Percentiles rank a stretch among this genome's conserved stretches.
phyloP scores from a whole-genome alignment of 345 rosid species.

The Citrus australasica region DNA sequence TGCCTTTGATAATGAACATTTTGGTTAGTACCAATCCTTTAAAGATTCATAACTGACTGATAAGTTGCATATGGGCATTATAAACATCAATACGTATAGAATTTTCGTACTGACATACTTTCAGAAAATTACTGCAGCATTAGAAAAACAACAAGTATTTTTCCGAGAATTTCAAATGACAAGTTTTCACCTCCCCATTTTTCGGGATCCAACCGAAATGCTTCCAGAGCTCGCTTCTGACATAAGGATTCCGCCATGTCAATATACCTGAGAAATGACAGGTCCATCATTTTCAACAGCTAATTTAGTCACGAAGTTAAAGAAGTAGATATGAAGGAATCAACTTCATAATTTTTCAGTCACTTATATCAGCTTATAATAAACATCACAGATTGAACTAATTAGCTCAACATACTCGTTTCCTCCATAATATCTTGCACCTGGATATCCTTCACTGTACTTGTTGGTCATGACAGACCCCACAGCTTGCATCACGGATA shows the following conservation, averaged over 20 bases:
- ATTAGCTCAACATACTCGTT: constrained; percentile 62
- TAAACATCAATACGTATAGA: background rate
- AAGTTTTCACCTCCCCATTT: constrained; percentile 90
- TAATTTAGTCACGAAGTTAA: background rate
- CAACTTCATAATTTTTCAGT: background rate
- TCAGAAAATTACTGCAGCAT: background rate
- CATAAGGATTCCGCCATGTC: constrained; percentile 98
- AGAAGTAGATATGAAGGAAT: background rate
- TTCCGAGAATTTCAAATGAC: background rate
- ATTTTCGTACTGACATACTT: background rate
- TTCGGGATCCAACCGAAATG: constrained; percentile 89
- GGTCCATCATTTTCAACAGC: constrained; percentile 11
- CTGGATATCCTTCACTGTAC: constrained; percentile 99
- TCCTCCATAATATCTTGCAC: constrained; percentile 99
- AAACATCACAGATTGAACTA: background rate
- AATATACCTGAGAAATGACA: constrained; percentile 61
- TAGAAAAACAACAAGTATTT: background rate
- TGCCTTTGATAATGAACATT: background rate
- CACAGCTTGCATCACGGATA: constrained; percentile 98
- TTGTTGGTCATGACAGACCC: constrained; percentile 99
- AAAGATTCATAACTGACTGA: background rate
- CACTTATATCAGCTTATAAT: background rate
- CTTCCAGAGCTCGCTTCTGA: constrained; percentile 94
- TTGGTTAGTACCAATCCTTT: background rate
- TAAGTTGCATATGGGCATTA: background rate